Evolutionary conservation across 345 rosid genomes (phyloP).

Genomic region (Salix exigua): DNA sequence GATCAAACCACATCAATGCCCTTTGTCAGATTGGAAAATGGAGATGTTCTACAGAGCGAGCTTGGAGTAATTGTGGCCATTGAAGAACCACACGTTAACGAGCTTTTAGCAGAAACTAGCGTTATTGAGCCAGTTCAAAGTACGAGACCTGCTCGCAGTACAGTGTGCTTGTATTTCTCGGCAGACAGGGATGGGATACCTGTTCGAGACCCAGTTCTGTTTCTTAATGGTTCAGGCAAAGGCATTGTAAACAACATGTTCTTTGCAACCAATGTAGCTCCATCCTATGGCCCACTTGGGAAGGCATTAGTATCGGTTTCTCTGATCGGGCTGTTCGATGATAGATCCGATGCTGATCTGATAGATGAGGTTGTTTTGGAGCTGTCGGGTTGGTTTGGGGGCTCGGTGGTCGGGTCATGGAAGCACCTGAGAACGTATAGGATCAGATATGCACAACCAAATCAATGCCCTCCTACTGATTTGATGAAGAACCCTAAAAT

Average conservation of each 20-base stretch:
- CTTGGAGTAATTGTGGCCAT: conserved; percentile 75
- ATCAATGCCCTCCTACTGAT: conserved; percentile 75
- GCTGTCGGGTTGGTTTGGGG: conserved; percentile 71
- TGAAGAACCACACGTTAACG: conserved; percentile 59
- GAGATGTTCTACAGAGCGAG: conserved; percentile 47
- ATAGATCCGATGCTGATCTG: conserved; percentile 46
- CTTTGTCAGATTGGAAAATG: conserved; percentile 46
- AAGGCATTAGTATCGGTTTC: conserved; percentile 76
- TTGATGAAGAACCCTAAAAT: conserved; percentile 48
- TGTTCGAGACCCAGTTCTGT: conserved; percentile 61
- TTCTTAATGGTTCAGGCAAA: conserved; percentile 68
- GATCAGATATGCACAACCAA: conserved; percentile 72
- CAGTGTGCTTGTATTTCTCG: conserved; percentile 75
- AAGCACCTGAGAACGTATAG: conserved; percentile 70
- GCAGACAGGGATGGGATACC: conserved; percentile 51
- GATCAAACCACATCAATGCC: conserved; percentile 23
- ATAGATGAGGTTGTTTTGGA: conserved; percentile 45
- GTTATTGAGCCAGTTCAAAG: conserved; percentile 18
- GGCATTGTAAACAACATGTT: conserved; percentile 93
- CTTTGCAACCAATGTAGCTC: conserved; percentile 77
- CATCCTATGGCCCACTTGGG: conserved; percentile 60
- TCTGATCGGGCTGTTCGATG: conserved; percentile 63
- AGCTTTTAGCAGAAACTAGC: conserved; percentile 49
- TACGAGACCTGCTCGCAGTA: conserved; percentile 49
- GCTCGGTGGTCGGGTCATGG: conserved; percentile 54